Evolutionary conservation across 2,329 filamentous ascomycete species (phyloP), one percentile per base, ranked within the genome.

Genomic region (Hypoxylon sp.): DNA sequence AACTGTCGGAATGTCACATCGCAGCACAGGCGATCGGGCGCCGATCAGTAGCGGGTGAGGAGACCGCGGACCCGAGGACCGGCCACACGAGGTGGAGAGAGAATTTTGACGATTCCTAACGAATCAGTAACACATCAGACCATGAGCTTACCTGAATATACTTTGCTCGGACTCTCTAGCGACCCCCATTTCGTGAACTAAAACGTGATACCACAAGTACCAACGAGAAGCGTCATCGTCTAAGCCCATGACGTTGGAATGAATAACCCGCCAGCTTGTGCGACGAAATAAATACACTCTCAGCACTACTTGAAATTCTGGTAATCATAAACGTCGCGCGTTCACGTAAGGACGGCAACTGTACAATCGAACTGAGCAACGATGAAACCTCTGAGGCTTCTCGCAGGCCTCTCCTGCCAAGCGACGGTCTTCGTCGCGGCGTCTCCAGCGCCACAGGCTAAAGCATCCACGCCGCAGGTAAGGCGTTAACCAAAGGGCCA

Each of bases 31-130:
- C 48, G 48, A 59, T 54, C 45, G 56, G 49, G 41, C 48, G 60
- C 53, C 60, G 53, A 60, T 60, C 49, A 48, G 48, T 42, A 29
- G 47, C 47, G 50, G 21, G 42, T 55, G 41, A 27, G 26, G 31
- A 23, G 33, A 38, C 41, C 20, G 43, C 53, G 57, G 60, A 52
- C 60, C 47, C 58, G 49, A 60, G 56, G 60, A 33, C 60, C 60
- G 60, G 60, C 29, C 17, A 33, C 17, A 15, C 45, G 18, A 18
- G 13, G 10, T 23, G 38, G 42, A 42, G 24, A 18, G 26, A 45
- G n/a, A n/a, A n/a, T n/a, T n/a, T n/a, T n/a, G n/a, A n/a, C n/a
- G n/a, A n/a, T n/a, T n/a, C n/a, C n/a, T n/a, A n/a, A n/a, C n/a
- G n/a, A n/a, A n/a, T n/a, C n/a, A n/a, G n/a, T n/a, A n/a, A n/a